These are phyloP conservation scores for Claviceps sorghi DNA, from an alignment of 2,329 filamentous ascomycete genomes.

Conservation along the genomic window DNA sequence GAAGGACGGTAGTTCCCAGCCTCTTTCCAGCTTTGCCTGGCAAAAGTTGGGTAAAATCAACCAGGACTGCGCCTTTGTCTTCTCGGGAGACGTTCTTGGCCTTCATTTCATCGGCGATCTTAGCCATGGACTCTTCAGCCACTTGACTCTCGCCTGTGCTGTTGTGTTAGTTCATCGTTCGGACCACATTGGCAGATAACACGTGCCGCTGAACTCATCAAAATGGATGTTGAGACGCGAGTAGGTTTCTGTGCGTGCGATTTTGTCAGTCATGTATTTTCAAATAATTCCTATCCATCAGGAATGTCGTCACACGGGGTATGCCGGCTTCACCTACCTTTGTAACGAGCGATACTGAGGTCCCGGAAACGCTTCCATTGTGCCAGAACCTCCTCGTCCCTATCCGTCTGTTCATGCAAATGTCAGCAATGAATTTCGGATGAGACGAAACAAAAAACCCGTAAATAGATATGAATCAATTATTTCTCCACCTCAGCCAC, in stretches of 20 bases:
- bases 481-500: too few relatives aligned
- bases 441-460: neutral
- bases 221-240: conserved; percentile 57
- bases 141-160: conserved; percentile 59
- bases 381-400: conserved; percentile 43
- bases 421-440: neutral
- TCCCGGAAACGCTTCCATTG: conserved; percentile 54
- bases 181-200: neutral
- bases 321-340: conserved; percentile 15
- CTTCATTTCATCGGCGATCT: conserved; percentile 45
- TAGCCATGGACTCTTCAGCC: conserved; percentile 49
- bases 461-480: too few relatives aligned
- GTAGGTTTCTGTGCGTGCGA: conserved; percentile 36
- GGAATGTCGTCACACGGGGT: neutral
- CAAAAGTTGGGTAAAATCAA: conserved; percentile 57
- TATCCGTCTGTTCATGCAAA: conserved; percentile 32
- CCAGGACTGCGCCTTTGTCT: conserved; percentile 55
- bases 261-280: neutral
- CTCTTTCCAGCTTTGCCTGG: conserved; percentile 53
- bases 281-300: neutral
- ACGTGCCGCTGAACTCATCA: conserved; percentile 41
- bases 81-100: conserved; percentile 53
- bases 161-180: neutral
- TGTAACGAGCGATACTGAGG: conserved; percentile 52
- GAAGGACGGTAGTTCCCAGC: conserved; percentile 55